Conservation (phyloP, 78 protist species). For the Monocercomonoides exilis region DNA sequence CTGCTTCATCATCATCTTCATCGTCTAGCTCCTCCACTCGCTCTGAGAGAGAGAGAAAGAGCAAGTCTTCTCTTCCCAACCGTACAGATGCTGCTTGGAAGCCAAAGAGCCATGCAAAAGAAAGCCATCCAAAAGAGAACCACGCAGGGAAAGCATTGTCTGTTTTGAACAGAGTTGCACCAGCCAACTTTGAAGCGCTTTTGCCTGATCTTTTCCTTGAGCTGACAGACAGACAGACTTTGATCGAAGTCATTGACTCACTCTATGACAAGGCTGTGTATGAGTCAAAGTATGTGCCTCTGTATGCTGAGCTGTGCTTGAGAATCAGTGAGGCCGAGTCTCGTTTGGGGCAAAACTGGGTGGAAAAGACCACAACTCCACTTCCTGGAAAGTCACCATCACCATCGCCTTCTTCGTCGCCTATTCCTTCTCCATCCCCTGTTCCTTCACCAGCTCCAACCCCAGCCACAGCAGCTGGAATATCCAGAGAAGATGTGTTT, state of each 20-base stretch:
- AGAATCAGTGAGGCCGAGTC: neutral
- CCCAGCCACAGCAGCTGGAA: neutral
- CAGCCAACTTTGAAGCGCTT: neutral
- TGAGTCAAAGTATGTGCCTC: neutral
- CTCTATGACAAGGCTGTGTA: neutral
- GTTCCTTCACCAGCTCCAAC: neutral
- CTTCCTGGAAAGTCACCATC: neutral
- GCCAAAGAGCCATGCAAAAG: too few species aligned
- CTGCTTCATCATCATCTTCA: too few species aligned
- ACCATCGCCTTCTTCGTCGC: too few species aligned
- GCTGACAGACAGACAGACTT: neutral
- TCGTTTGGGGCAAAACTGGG: neutral
- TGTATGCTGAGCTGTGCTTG: neutral
- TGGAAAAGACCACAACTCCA: neutral
- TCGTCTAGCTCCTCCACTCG: too few species aligned
- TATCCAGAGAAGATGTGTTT: neutral
- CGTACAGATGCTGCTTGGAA: too few species aligned
- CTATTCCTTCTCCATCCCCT: neutral
- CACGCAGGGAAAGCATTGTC: too few species aligned
- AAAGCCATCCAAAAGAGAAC: too few species aligned
- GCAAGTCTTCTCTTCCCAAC: too few species aligned
- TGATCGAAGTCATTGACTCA: neutral
- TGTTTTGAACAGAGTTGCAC: neutral
- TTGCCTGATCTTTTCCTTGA: neutral
- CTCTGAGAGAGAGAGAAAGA: too few species aligned